Conservation (phyloP, 371 early-diverging fungal species). For the Mucor indicus region DNA sequence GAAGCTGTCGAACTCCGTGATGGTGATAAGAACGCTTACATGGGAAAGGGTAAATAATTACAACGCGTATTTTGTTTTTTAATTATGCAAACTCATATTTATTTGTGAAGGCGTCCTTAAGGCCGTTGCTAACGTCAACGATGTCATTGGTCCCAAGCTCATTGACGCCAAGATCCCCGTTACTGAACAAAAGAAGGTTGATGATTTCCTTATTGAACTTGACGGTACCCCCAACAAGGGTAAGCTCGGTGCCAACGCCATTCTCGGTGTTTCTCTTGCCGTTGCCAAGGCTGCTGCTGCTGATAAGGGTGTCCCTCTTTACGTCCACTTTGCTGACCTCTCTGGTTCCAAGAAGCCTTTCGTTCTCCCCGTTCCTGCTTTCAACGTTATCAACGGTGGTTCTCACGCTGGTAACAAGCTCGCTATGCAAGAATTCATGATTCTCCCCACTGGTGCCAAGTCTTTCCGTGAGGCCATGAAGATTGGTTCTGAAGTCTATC, state of each 20-base stretch:
- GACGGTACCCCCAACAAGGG: conserved; percentile 97
- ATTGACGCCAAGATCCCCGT: conserved; percentile 74
- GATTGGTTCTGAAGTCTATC: conserved; percentile 97
- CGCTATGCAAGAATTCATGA: conserved; percentile 99
- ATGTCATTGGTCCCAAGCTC: conserved; percentile 82
- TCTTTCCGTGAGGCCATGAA: conserved; percentile 97
- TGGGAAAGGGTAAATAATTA: conserved; percentile 88
- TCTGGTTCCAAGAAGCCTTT: conserved; percentile 81
- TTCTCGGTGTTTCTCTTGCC: conserved; percentile 97
- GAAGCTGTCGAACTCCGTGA: conserved; percentile 99
- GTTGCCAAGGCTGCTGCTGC: conserved; percentile 97
- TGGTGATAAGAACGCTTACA: conserved; percentile 78
- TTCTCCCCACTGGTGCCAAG: conserved; percentile 94
- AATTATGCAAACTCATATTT: too few relatives aligned
- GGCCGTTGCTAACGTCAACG: conserved; percentile 91
- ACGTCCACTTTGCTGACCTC: conserved; percentile 90
- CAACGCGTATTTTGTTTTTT: too few relatives aligned
- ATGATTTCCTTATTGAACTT: conserved; percentile 85
- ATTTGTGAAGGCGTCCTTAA: conserved; percentile 84
- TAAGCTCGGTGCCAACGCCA: conserved; percentile 98
- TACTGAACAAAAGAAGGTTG: conserved; percentile 85
- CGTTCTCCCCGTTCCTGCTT: conserved; percentile 96
- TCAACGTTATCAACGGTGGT: conserved; percentile 99
- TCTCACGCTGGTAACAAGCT: conserved; percentile 99
- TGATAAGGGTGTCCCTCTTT: conserved; percentile 88